Conservation (phyloP, 2,329 filamentous ascomycete genomes). For the Alternaria rosae region DNA sequence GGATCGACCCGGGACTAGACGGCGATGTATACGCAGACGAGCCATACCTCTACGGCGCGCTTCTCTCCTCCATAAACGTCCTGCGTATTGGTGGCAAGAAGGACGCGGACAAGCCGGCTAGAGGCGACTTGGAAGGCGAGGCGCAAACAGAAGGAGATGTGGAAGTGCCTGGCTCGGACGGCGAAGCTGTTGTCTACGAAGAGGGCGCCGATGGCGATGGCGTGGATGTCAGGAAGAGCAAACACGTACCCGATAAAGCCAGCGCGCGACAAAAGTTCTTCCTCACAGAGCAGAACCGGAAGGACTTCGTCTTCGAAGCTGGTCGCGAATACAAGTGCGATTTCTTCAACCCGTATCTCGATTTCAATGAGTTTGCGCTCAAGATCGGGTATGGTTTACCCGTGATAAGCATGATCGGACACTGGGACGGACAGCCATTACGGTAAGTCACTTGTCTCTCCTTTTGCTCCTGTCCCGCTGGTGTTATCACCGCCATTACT, state of each 20-base stretch:
- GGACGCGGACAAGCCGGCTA: constrained; percentile 34
- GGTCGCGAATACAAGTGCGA: constrained; percentile 69
- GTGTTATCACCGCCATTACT: background rate
- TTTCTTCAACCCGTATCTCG: constrained; percentile 92
- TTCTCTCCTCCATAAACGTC: constrained; percentile 80
- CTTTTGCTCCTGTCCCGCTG: background rate
- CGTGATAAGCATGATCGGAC: constrained; percentile 77
- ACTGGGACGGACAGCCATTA: constrained; percentile 80
- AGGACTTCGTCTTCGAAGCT: constrained; percentile 67
- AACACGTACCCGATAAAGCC: constrained; percentile 51
- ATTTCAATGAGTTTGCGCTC: constrained; percentile 80
- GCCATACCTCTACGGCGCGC: constrained; percentile 85
- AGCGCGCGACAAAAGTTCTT: constrained; percentile 66
- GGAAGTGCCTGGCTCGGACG: constrained; percentile 36
- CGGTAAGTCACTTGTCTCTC: constrained; percentile 61
- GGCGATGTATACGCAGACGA: constrained; percentile 87
- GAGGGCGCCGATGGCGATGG: constrained; percentile 59
- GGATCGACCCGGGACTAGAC: constrained; percentile 88
- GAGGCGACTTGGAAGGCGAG: constrained; percentile 49
- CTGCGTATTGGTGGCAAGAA: constrained; percentile 67
- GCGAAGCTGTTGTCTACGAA: constrained; percentile 60
- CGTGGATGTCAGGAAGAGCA: constrained; percentile 48
- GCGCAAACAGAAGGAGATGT: constrained; percentile 61
- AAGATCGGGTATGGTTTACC: constrained; percentile 64
- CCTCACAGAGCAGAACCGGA: constrained; percentile 62